Base-by-base conservation (phyloP, 2,329 filamentous ascomycete genomes). In the Aureobasidium lini region DNA sequence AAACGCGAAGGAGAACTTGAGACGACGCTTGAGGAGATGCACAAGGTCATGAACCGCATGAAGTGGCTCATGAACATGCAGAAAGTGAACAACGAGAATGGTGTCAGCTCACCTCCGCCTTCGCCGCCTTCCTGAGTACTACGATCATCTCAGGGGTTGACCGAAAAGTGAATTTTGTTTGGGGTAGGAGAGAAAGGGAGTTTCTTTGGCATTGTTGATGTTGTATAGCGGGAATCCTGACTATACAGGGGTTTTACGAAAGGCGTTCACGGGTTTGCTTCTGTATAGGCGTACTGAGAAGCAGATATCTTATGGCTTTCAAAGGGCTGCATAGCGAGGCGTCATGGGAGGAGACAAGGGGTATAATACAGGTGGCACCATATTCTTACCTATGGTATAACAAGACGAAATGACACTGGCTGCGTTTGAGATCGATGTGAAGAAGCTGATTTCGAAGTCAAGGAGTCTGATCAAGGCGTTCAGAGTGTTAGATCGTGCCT, bases 41-140 rank as follows among this genome's bases (percentile, higher is more conserved):
- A 79, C 64, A 77, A 81, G 65, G 81, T 82, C n/a, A 75, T 88
- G 53, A 78, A 84, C 63, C 84, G 89, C 75, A 79, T 92, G 71
- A 83, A 78, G 67, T 91, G 88, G 88, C 86, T 88, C 13, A 78
- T 91, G 64, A 84, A 81, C 57, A 80, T 88, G 54, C 85, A 88
- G 74, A 74, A 81, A 62, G 31, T 62, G 53, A 18, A 36, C 54
- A 53, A 29, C 34, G 40, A 59, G 46, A 47, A 61, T n/a, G 50
- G 60, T 13, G 28, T 62, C 37, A 60, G 29, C 9, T 58, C 57
- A 6, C 36, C 60, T 34, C 46, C 32, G 8, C 44, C 50, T 11
- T 52, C 28, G 18, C 50, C 54, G 29, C 56, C 52, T 37, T 36
- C 43, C 37, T 42, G 43, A 58, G 16, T 28, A 28, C 40, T 16